A percentile compares a stretch with the other conserved stretches of the same genome.
phyloP scores from a whole-genome alignment of 2,329 filamentous ascomycete genomes.

The Verticillium nubilum region DNA sequence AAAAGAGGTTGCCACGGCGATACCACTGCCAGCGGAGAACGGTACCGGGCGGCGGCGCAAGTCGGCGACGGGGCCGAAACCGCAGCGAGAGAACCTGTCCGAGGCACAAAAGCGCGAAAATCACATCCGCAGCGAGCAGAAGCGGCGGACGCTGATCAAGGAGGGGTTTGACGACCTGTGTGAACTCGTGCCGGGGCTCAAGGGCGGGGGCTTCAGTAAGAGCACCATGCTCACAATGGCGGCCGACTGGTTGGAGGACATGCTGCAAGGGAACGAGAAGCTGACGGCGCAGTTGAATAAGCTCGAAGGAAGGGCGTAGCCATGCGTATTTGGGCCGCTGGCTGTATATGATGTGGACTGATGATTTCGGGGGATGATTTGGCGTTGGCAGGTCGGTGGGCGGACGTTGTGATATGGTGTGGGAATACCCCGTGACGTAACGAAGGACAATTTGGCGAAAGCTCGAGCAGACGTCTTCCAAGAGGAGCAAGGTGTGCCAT shows the following conservation, averaged over 20 bases:
- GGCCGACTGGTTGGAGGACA: slow-evolving; percentile 70
- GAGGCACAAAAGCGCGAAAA: slow-evolving; percentile 82
- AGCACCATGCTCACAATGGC: slow-evolving; percentile 72
- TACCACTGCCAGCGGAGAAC: slow-evolving; percentile 19
- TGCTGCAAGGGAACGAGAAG: slow-evolving; percentile 63
- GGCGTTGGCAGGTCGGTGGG: neutral
- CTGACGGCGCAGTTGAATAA: slow-evolving; percentile 49
- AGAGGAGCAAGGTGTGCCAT: neutral
- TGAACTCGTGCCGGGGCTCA: slow-evolving; percentile 68
- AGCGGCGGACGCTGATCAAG: slow-evolving; percentile 75
- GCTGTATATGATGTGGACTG: neutral
- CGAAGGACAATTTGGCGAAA: neutral
- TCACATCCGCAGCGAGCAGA: slow-evolving; percentile 84
- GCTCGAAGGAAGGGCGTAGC: slow-evolving; percentile 16
- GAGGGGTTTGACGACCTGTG: slow-evolving; percentile 78
- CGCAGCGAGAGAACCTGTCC: slow-evolving; percentile 63
- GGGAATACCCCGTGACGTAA: neutral
- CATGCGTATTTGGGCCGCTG: neutral
- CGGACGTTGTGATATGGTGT: neutral
- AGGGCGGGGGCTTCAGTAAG: slow-evolving; percentile 74
- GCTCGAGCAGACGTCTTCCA: neutral
- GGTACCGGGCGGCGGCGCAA: slow-evolving; percentile 43
- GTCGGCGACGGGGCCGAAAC: slow-evolving; percentile 38
- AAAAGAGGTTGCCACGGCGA: slow-evolving; percentile 34
- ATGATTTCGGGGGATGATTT: neutral